Percentiles rank a stretch among this genome's conserved stretches.
Conservation (phyloP, 2,329 filamentous ascomycete genomes). For the Dichotomopilus funicola region DNA sequence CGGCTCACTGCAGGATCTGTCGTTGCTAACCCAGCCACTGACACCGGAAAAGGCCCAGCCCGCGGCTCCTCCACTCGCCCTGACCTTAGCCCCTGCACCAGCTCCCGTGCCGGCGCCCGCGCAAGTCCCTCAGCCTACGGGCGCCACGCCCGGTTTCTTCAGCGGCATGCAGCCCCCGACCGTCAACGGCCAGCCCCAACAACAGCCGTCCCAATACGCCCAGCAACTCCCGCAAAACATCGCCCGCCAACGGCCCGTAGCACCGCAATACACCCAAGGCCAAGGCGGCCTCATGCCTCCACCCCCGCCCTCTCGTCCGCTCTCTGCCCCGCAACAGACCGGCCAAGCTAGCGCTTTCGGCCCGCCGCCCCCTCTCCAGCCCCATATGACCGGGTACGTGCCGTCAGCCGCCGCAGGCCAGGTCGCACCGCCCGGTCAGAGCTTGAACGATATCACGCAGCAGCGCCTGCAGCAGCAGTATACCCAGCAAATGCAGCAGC, state of each 20-base stretch:
- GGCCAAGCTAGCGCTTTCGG: conserved; percentile 67
- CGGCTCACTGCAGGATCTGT: conserved; percentile 59
- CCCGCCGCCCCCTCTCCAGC: conserved; percentile 62
- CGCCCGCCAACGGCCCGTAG: conserved; percentile 61
- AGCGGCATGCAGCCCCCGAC: conserved; percentile 36
- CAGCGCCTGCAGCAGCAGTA: conserved; percentile 59
- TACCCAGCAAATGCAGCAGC: conserved; percentile 32
- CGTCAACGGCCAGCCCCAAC: conserved; percentile 31
- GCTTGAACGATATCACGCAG: conserved; percentile 65
- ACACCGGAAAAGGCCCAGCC: conserved; percentile 42
- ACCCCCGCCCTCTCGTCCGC: conserved; percentile 68
- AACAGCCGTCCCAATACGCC: conserved; percentile 21
- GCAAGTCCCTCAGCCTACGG: conserved; percentile 40
- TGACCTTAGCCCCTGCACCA: conserved; percentile 29
- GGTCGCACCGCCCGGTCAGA: conserved; percentile 68
- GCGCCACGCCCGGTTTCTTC: conserved; percentile 56
- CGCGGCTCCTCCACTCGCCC: conserved; percentile 27
- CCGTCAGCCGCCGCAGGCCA: conserved; percentile 33
- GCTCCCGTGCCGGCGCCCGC: conserved; percentile 30
- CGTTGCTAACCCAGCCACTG: conserved; percentile 46
- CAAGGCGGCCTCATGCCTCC: conserved; percentile 64
- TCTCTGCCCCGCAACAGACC: conserved; percentile 75
- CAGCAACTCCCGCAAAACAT: conserved; percentile 39
- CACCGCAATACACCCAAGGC: conserved; percentile 56
- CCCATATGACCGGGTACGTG: conserved; percentile 69